Conservation (phyloP, 1,284 basidiomycete species). For the Trichosporon sp. region DNA sequence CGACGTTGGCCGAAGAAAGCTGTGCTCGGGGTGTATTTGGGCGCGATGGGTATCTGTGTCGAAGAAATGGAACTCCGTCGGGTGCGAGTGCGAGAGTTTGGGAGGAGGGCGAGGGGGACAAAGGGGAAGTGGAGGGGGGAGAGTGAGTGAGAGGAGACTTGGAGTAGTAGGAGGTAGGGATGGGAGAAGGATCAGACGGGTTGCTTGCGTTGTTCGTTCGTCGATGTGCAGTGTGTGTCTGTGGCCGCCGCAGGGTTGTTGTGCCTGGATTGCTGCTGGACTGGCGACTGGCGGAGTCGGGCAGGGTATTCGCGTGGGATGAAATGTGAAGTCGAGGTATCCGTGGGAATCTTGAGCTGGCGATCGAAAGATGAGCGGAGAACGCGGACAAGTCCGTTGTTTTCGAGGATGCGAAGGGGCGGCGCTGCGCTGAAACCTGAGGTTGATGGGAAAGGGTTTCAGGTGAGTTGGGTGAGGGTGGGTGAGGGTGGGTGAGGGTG, state of each 20-base stretch:
- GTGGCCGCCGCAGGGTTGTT: background rate
- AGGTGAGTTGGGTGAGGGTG: background rate
- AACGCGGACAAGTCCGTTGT: background rate
- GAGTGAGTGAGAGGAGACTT: slow-evolving; percentile 12
- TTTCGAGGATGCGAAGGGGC: background rate
- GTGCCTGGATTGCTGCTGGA: background rate
- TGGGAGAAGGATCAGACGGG: background rate
- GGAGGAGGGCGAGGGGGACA: background rate
- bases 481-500: too few relatives aligned
- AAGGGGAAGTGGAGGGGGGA: background rate
- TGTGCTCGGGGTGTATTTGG: background rate
- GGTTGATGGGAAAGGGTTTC: slow-evolving; percentile 5
- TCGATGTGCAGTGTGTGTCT: background rate
- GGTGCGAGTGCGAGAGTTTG: background rate
- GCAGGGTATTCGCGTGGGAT: background rate
- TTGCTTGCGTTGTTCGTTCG: background rate
- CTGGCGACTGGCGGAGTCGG: background rate
- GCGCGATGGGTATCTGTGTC: background rate
- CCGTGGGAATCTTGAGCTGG: background rate
- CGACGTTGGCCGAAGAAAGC: background rate
- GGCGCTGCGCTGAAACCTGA: background rate
- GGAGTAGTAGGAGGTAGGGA: background rate
- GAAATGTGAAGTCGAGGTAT: background rate
- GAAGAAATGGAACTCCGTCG: background rate
- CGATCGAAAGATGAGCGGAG: background rate